Evolutionary conservation across 768 basidiomycete genomes (phyloP).

Genomic region (Russula ochroleuca): DNA sequence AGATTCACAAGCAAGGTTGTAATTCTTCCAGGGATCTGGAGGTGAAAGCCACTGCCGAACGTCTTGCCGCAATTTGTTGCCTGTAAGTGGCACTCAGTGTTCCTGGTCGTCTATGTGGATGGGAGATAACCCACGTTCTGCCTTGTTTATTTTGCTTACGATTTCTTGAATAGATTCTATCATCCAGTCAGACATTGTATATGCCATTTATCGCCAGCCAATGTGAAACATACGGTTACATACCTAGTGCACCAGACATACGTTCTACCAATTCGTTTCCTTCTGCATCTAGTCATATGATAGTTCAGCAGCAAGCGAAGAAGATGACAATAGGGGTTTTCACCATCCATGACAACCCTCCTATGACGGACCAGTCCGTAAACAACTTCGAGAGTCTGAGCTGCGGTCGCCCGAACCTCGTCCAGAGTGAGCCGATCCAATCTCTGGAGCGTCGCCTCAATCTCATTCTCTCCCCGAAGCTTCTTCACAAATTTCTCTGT

Average conservation of each 20-base stretch:
- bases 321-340: neutral
- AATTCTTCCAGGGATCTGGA: neutral
- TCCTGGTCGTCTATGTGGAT: neutral
- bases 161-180: neutral
- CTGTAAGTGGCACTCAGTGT: neutral
- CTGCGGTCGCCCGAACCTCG: neutral
- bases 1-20: neutral
- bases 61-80: neutral
- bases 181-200: too few species aligned
- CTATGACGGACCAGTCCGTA: slow-evolving; percentile 1
- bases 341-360: slow-evolving; percentile 8
- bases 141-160: neutral
- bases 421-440: slow-evolving; percentile 4
- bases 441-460: neutral
- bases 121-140: neutral
- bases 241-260: neutral
- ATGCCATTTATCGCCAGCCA: too few species aligned
- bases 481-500: slow-evolving; percentile 13
- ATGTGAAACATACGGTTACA: too few species aligned
- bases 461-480: slow-evolving; percentile 9
- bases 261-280: neutral
- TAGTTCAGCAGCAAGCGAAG: neutral
- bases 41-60: neutral
- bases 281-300: neutral
- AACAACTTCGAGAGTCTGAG: slow-evolving; percentile 4